A percentile compares a stretch with the other conserved stretches of the same genome.
phyloP scores from a whole-genome alignment of 2,329 filamentous ascomycete genomes.

The Teratosphaeria pseudoeucalypti region DNA sequence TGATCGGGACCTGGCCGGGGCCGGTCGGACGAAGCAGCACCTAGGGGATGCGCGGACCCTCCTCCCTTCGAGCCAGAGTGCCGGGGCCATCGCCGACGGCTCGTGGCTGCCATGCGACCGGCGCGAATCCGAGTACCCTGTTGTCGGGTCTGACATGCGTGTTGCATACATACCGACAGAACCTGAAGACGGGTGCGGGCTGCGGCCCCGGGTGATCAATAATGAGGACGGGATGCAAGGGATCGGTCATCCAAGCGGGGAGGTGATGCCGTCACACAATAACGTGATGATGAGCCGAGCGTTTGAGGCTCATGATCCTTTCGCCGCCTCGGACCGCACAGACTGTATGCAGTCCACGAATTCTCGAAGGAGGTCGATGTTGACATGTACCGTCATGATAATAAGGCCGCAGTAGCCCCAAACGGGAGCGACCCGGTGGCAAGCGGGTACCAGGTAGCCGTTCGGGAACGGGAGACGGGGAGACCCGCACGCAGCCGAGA shows the following conservation, averaged over 20 bases:
- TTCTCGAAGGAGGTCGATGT: background rate
- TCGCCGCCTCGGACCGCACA: background rate
- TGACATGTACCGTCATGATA: too few relatives aligned
- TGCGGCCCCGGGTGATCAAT: background rate
- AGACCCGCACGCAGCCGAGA: too few relatives aligned
- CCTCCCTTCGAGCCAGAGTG: background rate
- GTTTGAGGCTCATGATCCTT: background rate
- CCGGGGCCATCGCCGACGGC: background rate
- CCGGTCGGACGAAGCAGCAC: background rate
- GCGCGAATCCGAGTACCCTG: background rate
- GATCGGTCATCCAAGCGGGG: background rate
- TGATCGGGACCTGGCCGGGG: background rate
- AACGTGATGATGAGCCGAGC: background rate
- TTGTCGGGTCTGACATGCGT: background rate
- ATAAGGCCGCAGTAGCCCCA: slow-evolving; percentile 2
- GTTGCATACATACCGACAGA: too few relatives aligned
- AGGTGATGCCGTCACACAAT: too few relatives aligned
- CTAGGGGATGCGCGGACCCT: background rate
- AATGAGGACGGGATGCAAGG: background rate
- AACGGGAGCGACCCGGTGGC: background rate
- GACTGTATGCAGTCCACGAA: background rate
- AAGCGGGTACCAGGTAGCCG: background rate
- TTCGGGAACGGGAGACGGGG: background rate
- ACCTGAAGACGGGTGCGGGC: too few relatives aligned
- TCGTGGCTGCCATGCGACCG: background rate